Conservation (phyloP, 2,329 filamentous ascomycete genomes). For the Talaromyces islandicus region DNA sequence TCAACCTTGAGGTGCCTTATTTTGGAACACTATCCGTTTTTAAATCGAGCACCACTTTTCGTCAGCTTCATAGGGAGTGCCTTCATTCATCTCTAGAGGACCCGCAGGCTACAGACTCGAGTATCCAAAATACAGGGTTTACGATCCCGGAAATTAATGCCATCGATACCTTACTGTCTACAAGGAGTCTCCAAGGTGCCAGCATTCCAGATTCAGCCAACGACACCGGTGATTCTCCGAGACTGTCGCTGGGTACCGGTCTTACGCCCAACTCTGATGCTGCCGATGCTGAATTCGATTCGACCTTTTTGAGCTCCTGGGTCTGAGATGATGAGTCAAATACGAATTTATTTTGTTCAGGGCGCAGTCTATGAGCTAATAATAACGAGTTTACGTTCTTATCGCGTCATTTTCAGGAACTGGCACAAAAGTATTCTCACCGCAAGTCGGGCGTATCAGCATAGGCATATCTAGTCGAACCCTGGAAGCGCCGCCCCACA, state of each 20-base stretch:
- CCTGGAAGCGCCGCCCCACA: conserved; percentile 14
- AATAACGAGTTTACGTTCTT: neutral
- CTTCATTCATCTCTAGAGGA: neutral
- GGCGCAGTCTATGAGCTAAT: no score
- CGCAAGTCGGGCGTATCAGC: conserved; percentile 14
- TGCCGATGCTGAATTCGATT: neutral
- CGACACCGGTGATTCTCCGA: neutral
- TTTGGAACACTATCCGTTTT: conserved; percentile 3
- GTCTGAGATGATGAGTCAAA: neutral
- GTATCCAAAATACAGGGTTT: neutral
- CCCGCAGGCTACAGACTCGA: neutral
- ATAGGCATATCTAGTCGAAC: conserved; percentile 12
- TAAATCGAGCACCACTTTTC: neutral
- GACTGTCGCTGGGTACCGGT: neutral
- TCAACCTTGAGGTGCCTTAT: neutral
- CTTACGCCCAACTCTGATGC: neutral
- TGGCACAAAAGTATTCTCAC: neutral
- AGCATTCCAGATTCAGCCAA: neutral
- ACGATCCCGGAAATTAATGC: neutral
- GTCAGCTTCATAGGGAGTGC: neutral
- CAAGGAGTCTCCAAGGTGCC: neutral
- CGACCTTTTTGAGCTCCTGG: neutral
- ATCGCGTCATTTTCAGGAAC: neutral
- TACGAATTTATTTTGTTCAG: no score
- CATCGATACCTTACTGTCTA: neutral